phyloP scores from a whole-genome alignment of 306 rosid species.

The Benincasa hispida region DNA sequence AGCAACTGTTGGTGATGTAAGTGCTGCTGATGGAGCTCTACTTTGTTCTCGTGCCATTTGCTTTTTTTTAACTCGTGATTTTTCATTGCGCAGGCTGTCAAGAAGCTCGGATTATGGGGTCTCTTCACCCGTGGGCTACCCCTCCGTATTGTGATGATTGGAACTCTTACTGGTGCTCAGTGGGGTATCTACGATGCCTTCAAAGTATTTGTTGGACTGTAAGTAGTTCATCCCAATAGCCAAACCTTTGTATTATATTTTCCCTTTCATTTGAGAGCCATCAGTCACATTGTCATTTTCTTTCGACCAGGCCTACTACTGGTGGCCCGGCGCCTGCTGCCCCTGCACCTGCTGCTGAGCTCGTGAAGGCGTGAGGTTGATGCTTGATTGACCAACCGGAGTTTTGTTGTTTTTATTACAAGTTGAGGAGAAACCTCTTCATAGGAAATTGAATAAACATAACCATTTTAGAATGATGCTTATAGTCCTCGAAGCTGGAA shows the following conservation, averaged over 20 bases:
- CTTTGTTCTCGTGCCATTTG: background rate
- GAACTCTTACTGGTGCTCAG: conserved; percentile 96
- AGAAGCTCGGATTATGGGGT: conserved; percentile 67
- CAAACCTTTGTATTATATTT: background rate
- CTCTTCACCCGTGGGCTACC: conserved; percentile 96
- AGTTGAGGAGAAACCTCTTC: conserved; percentile 17
- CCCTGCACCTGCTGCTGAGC: conserved; percentile 14
- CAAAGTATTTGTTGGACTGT: conserved; percentile 91
- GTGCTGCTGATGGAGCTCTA: conserved; percentile 15
- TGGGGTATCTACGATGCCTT: conserved; percentile 95
- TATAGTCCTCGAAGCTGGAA: background rate
- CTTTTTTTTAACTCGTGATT: background rate
- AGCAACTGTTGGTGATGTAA: conserved; percentile 94
- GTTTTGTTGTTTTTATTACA: conserved; percentile 18
- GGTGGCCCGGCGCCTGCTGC: conserved; percentile 50
- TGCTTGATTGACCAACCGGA: background rate
- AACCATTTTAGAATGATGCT: background rate
- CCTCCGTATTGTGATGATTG: conserved; percentile 95
- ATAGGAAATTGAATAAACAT: conserved; percentile 41
- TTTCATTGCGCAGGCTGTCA: conserved; percentile 55
- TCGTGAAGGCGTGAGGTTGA: conserved; percentile 16
- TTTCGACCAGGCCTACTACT: conserved; percentile 68
- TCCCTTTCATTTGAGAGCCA: background rate
- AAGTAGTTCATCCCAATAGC: conserved; percentile 48
- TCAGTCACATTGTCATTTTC: background rate